Evolutionary conservation across 1,284 basidiomycete genomes (phyloP).

Genomic region (Cryptococcus neoformans): DNA sequence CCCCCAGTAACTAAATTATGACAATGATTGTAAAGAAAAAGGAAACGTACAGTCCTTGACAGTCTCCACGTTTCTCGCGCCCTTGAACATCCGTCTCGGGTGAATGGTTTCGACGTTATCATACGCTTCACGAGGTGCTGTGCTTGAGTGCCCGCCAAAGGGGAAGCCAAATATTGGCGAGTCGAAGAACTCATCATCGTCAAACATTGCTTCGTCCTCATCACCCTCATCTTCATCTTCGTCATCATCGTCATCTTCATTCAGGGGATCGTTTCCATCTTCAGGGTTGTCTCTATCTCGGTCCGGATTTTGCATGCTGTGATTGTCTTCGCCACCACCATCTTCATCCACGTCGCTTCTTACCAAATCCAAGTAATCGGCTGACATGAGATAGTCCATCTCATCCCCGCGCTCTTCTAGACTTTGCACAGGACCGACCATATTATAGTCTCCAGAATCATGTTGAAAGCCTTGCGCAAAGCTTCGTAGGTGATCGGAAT

Average conservation of each 20-base stretch:
- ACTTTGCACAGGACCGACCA: no score
- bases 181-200: slow-evolving; percentile 16
- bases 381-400: not conserved
- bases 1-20: not conserved
- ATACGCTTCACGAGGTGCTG: slow-evolving; percentile 23
- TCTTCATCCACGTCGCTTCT: not conserved
- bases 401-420: no score
- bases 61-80: slow-evolving; percentile 78
- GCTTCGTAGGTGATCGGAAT: no score
- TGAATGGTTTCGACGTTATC: slow-evolving; percentile 58
- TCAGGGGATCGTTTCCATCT: not conserved
- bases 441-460: no score
- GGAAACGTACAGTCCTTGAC: slow-evolving; percentile 81
- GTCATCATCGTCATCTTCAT: slow-evolving; percentile 14
- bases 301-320: not conserved
- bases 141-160: slow-evolving; percentile 6
- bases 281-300: not conserved
- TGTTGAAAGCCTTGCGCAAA: no score
- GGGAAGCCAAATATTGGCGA: slow-evolving; percentile 10
- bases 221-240: slow-evolving; percentile 26
- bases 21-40: not conserved
- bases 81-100: slow-evolving; percentile 66
- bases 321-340: not conserved
- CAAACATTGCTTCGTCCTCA: slow-evolving; percentile 29
- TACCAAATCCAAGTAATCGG: not conserved